These are phyloP conservation scores for Cydonia oblonga DNA, from an alignment of 331 rosid genomes.

Conservation along the genomic window DNA sequence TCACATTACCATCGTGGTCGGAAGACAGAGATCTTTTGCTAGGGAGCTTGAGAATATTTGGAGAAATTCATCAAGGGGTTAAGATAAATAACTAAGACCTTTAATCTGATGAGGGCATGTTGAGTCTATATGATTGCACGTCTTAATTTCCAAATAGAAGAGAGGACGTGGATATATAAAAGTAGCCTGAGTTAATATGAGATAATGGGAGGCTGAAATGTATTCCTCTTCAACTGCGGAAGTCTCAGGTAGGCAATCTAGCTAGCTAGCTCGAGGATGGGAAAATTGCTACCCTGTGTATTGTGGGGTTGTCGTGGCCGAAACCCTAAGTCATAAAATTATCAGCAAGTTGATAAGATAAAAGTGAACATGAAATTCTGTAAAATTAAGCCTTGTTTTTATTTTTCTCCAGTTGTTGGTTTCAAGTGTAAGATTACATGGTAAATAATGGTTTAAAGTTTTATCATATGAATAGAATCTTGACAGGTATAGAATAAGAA, in stretches of 20 bases:
- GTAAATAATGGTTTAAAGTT: not conserved
- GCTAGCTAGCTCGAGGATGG: not conserved
- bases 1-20: constrained; percentile 82
- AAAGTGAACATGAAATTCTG: not conserved
- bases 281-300: not conserved
- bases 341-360: not conserved
- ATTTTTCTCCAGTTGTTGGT: not conserved
- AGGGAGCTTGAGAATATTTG: constrained; percentile 78
- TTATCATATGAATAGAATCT: not conserved
- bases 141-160: not conserved
- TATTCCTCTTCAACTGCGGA: not conserved
- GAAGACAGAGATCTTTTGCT: constrained; percentile 65
- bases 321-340: not conserved
- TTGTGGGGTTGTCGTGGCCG: not conserved
- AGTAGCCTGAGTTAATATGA: not conserved
- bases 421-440: not conserved
- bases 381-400: not conserved
- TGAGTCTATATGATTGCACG: not conserved
- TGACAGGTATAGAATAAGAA: not conserved
- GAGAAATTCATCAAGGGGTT: constrained; percentile 26
- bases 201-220: not conserved
- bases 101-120: not conserved
- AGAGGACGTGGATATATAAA: not conserved
- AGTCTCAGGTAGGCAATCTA: not conserved
- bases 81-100: not conserved